A percentile compares a stretch with the other conserved stretches of the same genome.
These are phyloP conservation scores for Chalciporus sphaerocephalus DNA, from an alignment of 768 basidiomycete genomes.

Conservation along the genomic window DNA sequence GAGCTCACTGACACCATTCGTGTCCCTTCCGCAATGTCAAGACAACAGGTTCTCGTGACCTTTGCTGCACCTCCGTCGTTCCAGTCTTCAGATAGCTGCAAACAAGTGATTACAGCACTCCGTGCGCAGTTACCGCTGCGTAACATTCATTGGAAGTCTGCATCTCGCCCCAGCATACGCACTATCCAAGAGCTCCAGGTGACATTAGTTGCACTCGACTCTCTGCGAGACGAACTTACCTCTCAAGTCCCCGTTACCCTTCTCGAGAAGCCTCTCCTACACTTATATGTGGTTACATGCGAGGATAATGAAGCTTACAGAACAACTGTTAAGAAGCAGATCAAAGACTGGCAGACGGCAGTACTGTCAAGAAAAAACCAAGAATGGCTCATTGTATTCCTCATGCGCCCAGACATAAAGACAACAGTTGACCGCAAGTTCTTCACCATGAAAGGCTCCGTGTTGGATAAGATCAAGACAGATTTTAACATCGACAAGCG, in stretches of 20 bases:
- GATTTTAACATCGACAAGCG: slow-evolving; percentile 90
- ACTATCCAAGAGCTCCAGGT: slow-evolving; percentile 90
- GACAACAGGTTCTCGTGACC: slow-evolving; percentile 59
- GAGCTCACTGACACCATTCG: not conserved
- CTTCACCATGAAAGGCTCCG: slow-evolving; percentile 80
- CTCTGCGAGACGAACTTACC: slow-evolving; percentile 64
- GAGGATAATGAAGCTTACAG: slow-evolving; percentile 82
- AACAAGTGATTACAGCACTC: slow-evolving; percentile 60
- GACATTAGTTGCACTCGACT: slow-evolving; percentile 62
- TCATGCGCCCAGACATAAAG: slow-evolving; percentile 69
- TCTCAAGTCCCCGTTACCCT: slow-evolving; percentile 75
- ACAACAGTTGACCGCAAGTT: slow-evolving; percentile 52
- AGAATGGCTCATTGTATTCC: slow-evolving; percentile 90
- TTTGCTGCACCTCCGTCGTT: slow-evolving; percentile 62
- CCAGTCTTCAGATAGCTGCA: slow-evolving; percentile 69
- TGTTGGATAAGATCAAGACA: slow-evolving; percentile 84
- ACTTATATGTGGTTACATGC: slow-evolving; percentile 82
- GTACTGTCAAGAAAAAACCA: slow-evolving; percentile 71
- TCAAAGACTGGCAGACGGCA: slow-evolving; percentile 84
- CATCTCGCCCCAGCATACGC: slow-evolving; percentile 63
- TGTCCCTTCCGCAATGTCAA: slow-evolving; percentile 29
- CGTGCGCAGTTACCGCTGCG: slow-evolving; percentile 76
- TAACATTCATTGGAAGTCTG: slow-evolving; percentile 89
- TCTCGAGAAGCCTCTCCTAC: slow-evolving; percentile 82
- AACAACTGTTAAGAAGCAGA: slow-evolving; percentile 70